These are phyloP conservation scores for Gossypium davidsonii DNA, from an alignment of 441 rosid genomes.

Conservation along the genomic window DNA sequence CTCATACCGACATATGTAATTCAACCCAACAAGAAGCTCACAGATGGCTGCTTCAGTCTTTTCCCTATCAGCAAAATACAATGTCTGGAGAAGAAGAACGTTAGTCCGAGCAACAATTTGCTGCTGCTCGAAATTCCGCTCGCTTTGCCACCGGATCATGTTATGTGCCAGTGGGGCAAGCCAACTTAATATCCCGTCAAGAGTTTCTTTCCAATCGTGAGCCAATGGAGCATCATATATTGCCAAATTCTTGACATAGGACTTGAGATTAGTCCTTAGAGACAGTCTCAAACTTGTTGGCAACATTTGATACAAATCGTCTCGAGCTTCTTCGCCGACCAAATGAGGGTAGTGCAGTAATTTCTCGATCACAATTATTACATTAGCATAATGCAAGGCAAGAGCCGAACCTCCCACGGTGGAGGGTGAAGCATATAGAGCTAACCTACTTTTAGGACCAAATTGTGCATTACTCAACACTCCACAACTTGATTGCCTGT, in stretches of 20 bases:
- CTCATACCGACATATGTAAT: slow-evolving; percentile 91
- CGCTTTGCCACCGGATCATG: slow-evolving; percentile 94
- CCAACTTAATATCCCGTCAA: slow-evolving; percentile 70
- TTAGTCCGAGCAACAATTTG: slow-evolving; percentile 75
- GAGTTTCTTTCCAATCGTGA: slow-evolving; percentile 90
- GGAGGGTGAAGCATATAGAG: slow-evolving; percentile 46
- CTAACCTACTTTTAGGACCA: slow-evolving; percentile 50
- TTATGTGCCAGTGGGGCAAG: slow-evolving; percentile 91
- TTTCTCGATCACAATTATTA: slow-evolving; percentile 89
- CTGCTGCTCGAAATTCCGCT: slow-evolving; percentile 87
- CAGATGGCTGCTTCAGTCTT: slow-evolving; percentile 76
- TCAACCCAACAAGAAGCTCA: slow-evolving; percentile 84
- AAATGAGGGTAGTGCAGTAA: slow-evolving; percentile 84
- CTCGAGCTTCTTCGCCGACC: slow-evolving; percentile 93
- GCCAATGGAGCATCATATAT: slow-evolving; percentile 94
- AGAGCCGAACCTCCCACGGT: slow-evolving; percentile 90
- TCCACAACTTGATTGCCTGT: slow-evolving; percentile 18
- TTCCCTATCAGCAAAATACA: slow-evolving; percentile 84
- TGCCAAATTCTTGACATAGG: slow-evolving; percentile 70
- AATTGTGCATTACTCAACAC: slow-evolving; percentile 24
- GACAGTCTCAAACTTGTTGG: slow-evolving; percentile 72
- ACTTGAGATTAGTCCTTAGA: slow-evolving; percentile 58
- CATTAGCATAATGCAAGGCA: slow-evolving; percentile 85
- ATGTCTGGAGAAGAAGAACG: slow-evolving; percentile 77
- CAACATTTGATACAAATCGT: slow-evolving; percentile 89